A percentile compares a stretch with the other conserved stretches of the same genome.
These are phyloP conservation scores for Tolypocladium inflatum DNA, from an alignment of 2,329 filamentous ascomycete genomes.

Conservation along the genomic window DNA sequence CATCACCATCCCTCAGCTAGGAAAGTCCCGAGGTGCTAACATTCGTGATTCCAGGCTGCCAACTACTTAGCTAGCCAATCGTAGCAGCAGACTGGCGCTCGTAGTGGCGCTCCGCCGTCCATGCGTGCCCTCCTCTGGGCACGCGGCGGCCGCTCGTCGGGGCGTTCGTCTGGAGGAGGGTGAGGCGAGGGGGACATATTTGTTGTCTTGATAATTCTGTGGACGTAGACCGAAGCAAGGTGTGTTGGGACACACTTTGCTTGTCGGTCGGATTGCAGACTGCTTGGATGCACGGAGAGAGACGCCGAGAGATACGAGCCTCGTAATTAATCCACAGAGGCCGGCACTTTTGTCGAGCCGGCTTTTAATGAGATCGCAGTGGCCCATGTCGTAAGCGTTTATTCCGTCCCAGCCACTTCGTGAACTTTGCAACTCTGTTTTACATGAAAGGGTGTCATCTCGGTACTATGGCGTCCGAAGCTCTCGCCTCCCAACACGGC, in stretches of 20 bases:
- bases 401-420: not conserved
- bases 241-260: not conserved
- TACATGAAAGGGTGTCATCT: not conserved
- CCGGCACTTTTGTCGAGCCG: not conserved
- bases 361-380: not conserved
- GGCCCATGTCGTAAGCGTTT: not conserved
- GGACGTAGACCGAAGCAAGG: not conserved
- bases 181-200: not conserved
- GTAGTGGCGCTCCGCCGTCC: not conserved
- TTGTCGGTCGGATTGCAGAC: not conserved
- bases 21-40: slow-evolving; percentile 7
- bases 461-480: not conserved
- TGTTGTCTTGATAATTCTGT: not conserved
- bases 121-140: not conserved
- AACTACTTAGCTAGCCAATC: slow-evolving; percentile 48
- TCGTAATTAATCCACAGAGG: not conserved
- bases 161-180: not conserved
- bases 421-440: not conserved
- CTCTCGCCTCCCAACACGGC: not conserved
- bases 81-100: slow-evolving; percentile 13
- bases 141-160: not conserved
- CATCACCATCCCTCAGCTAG: not conserved
- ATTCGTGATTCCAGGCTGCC: slow-evolving; percentile 30
- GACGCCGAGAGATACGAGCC: not conserved
- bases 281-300: not conserved